These are phyloP conservation scores for Lasiodiplodia theobromae DNA, from an alignment of 2,329 filamentous ascomycete genomes.

Conservation along the genomic window DNA sequence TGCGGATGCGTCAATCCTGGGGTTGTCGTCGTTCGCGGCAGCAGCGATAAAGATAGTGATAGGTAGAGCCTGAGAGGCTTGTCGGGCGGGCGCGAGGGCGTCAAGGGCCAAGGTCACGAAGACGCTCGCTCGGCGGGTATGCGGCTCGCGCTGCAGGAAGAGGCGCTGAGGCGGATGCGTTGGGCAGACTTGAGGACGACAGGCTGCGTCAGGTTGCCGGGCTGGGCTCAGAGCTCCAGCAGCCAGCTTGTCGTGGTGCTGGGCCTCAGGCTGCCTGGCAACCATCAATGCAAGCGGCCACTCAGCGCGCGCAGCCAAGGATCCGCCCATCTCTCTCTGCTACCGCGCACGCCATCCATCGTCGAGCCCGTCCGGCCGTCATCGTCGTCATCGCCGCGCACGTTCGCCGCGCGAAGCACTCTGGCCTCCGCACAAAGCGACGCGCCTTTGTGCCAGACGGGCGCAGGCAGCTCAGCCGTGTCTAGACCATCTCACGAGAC, in stretches of 20 bases:
- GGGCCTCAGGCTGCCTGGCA: constrained; percentile 3
- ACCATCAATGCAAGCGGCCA: constrained; percentile 1
- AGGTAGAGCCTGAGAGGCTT: constrained; percentile 16
- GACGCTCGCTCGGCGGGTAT: constrained; percentile 19
- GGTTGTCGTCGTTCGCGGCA: constrained; percentile 27
- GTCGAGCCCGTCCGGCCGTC: not conserved
- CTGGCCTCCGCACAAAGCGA: constrained; percentile 17
- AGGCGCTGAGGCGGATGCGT: constrained; percentile 24
- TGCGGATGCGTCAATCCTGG: constrained; percentile 31
- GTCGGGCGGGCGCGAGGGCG: constrained; percentile 19
- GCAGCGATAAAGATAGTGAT: constrained; percentile 31
- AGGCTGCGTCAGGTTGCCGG: constrained; percentile 11
- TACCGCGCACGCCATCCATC: constrained; percentile 3
- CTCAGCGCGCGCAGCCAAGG: constrained; percentile 5
- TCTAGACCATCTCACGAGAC: constrained; percentile 20
- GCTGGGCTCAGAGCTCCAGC: not conserved
- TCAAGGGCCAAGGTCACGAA: not conserved
- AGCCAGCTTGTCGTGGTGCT: not conserved
- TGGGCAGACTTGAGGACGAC: constrained; percentile 18
- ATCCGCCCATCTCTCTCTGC: not conserved
- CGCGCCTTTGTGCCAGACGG: constrained; percentile 17
- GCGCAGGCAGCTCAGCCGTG: not conserved
- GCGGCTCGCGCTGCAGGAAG: constrained; percentile 27
- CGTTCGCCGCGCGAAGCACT: constrained; percentile 1
- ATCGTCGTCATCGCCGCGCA: constrained; percentile 18